Evolutionary conservation across 1,284 basidiomycete species (phyloP), one percentile per base, ranked within the genome.

Genomic region (Meira miltonrushii): DNA sequence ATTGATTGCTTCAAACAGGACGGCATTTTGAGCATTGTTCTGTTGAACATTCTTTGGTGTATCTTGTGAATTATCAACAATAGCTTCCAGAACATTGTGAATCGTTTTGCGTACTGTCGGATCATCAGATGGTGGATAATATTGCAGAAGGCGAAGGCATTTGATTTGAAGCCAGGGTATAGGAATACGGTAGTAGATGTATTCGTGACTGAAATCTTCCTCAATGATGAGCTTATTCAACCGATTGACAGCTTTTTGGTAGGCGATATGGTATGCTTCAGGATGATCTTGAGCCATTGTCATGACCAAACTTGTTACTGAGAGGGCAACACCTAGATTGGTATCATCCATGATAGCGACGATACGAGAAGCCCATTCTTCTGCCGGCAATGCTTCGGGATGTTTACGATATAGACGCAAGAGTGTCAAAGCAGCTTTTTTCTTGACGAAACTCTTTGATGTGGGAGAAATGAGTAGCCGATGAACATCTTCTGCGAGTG

Each of bases 151-250:
- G 15, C 92, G 87, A 13, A 99, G 82, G 5, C 98, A 84, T 79
- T 97, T 97, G 66, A 97, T 90, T 81, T 98, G 94, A 33, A 98
- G 82, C 95, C 94, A 98, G 0, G 94, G 94, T 39, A 91, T 90
- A 19, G 95, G 95, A 2, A 97, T 90, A 79, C 91, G 91, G 81
- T 99, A 98, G 79, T 98, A 99, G 33, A 93, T 84, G 76, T 98
- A 97, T 57, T 91, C 88, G 39, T 87, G 83, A 2, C 87, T 82
- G 72, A 89, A 93, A 72, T 97, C 90, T 61, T 88, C 86, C 70
- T 94, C 90, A 60, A 97, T 87, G 15, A 96, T 85, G 65, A 97
- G 84, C 51, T 87, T 87, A 70, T 91, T 82, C 59, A 99, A 79
- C 59, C 92, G 85, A 78, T 93, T 88, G 0, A 95, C 92, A 11